phyloP scores from a whole-genome alignment of 495 filamentous ascomycete species.

The Parathielavia hyrcaniae region DNA sequence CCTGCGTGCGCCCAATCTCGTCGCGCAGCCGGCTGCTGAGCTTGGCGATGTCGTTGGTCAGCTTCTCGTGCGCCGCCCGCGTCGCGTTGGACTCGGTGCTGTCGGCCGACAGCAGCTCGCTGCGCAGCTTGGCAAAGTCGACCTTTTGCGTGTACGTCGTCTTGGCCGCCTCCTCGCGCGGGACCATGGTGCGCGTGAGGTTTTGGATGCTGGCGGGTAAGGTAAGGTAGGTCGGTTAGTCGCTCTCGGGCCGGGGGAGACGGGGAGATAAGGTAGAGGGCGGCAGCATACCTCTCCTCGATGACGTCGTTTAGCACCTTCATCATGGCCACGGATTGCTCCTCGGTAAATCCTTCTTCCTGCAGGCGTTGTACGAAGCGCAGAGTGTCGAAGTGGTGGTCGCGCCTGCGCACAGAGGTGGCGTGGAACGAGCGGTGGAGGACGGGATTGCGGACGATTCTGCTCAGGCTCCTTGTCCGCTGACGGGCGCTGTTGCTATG shows the following conservation, averaged over 20 bases:
- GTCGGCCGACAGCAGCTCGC: constrained; percentile 84
- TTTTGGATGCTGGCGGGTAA: constrained; percentile 70
- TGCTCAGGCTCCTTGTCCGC: constrained; percentile 3
- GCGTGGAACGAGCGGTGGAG: constrained; percentile 60
- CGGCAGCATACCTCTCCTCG: constrained; percentile 63
- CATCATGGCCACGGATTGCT: constrained; percentile 96
- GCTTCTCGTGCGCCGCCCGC: constrained; percentile 80
- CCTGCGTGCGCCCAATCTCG: constrained; percentile 90
- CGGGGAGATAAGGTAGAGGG: neutral
- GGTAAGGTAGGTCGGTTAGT: neutral
- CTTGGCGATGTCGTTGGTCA: constrained; percentile 91
- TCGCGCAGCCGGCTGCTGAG: constrained; percentile 81
- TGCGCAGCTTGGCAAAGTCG: constrained; percentile 97
- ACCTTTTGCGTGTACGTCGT: constrained; percentile 97
- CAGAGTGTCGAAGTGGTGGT: constrained; percentile 97
- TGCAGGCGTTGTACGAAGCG: constrained; percentile 91
- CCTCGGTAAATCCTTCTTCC: constrained; percentile 89
- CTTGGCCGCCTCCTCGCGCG: constrained; percentile 82
- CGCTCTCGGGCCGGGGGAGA: neutral
- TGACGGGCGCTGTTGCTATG: neutral
- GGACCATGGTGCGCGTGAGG: constrained; percentile 94
- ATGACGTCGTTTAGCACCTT: constrained; percentile 94
- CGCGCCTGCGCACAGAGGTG: constrained; percentile 52
- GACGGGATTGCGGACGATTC: constrained; percentile 23
- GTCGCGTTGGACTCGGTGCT: constrained; percentile 84